A percentile compares a stretch with the other conserved stretches of the same genome.
Evolutionary conservation across 805 yeast species (phyloP).

Genomic region (Sugiyamaella smithiae): DNA sequence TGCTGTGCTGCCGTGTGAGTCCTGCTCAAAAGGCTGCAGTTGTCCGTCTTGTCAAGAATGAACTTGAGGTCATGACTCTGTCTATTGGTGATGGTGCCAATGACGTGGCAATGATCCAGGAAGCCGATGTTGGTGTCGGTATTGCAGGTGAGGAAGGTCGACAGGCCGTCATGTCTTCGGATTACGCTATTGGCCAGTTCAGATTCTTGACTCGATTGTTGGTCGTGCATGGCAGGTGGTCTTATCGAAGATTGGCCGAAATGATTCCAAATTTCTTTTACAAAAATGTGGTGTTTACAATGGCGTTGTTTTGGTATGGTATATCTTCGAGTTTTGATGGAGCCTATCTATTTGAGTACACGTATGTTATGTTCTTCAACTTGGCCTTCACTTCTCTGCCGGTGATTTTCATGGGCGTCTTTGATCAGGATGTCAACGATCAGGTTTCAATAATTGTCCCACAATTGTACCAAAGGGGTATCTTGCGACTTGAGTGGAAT

Average conservation of each 20-base stretch:
- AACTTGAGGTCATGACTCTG: constrained; percentile 69
- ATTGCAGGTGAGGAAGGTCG: constrained; percentile 88
- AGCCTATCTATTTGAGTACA: constrained; percentile 72
- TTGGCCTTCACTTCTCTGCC: constrained; percentile 82
- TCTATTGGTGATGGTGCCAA: constrained; percentile 88
- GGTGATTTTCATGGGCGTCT: constrained; percentile 65
- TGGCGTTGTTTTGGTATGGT: constrained; percentile 78
- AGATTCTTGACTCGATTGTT: constrained; percentile 62
- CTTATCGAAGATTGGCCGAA: constrained; percentile 69
- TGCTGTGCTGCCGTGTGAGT: constrained; percentile 79
- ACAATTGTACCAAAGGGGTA: constrained; percentile 66
- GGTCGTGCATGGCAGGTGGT: constrained; percentile 81
- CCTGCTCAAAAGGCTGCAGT: constrained; percentile 82
- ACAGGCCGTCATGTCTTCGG: constrained; percentile 84
- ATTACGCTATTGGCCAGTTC: constrained; percentile 80
- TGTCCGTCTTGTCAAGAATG: constrained; percentile 63
- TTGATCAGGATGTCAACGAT: constrained; percentile 77
- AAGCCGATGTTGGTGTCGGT: constrained; percentile 81
- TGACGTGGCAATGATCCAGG: constrained; percentile 86
- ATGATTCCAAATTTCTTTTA: constrained; percentile 81
- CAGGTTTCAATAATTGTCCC: constrained; percentile 66
- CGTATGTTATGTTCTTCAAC: constrained; percentile 75
- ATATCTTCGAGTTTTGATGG: constrained; percentile 69
- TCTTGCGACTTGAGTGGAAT: constrained; percentile 63
- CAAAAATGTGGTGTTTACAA: constrained; percentile 71